Conservation (phyloP, 179 eudicot genomes). For the Nepenthes alata region DNA sequence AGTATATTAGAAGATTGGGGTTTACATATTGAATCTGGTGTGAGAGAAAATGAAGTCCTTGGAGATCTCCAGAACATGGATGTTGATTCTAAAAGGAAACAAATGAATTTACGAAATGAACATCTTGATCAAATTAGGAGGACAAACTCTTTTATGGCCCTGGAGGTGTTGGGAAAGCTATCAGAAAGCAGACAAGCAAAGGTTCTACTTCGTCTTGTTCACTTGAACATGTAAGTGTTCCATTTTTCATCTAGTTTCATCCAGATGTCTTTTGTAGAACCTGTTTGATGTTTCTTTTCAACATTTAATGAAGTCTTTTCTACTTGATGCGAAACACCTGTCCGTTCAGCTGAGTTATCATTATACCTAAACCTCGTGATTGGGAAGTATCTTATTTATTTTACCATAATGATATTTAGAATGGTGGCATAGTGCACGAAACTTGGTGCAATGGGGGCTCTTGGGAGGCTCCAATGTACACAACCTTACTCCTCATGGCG, state of each 20-base stretch:
- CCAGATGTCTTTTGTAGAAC: background rate
- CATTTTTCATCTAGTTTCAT: background rate
- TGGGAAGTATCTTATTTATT: no score
- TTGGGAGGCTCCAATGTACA: no score
- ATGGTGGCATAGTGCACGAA: no score
- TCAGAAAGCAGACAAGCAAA: constrained; percentile 18
- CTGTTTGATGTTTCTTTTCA: background rate
- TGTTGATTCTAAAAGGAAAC: constrained; percentile 8
- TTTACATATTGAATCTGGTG: background rate
- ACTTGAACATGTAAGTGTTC: constrained; percentile 19
- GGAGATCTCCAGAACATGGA: constrained; percentile 9
- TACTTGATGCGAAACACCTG: no score
- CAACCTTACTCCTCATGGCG: no score
- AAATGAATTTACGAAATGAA: constrained; percentile 9
- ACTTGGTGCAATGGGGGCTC: no score
- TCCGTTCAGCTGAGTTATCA: no score
- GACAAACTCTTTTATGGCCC: constrained; percentile 16
- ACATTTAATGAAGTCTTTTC: background rate
- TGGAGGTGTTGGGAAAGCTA: constrained; percentile 18
- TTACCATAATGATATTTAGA: no score
- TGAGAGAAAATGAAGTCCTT: constrained; percentile 1
- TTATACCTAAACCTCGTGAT: no score
- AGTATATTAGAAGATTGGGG: constrained; percentile 15
- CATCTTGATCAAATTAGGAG: constrained; percentile 11
- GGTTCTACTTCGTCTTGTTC: constrained; percentile 25